Percentiles rank a stretch among this genome's conserved stretches.
Conservation (phyloP, 2,329 filamentous ascomycete species). For the Ophidiomyces ophidiicola region DNA sequence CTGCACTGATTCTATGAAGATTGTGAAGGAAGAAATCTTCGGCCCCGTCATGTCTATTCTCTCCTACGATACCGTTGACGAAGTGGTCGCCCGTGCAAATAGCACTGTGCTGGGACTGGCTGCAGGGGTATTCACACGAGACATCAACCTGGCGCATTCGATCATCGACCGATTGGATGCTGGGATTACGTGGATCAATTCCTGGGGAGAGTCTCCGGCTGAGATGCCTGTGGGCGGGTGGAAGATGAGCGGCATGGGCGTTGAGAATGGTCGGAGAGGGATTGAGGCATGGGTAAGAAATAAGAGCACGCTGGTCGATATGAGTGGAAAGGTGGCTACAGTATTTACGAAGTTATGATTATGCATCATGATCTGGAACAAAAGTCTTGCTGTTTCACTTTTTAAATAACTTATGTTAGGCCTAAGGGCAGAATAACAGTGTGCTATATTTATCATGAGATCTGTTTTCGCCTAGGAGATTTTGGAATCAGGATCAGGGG, state of each 20-base stretch:
- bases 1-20: slow-evolving; percentile 70
- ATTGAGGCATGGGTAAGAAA: slow-evolving; percentile 73
- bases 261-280: slow-evolving; percentile 72
- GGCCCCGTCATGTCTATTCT: slow-evolving; percentile 77
- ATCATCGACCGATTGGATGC: slow-evolving; percentile 61
- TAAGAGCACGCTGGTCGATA: slow-evolving; percentile 79
- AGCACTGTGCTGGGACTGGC: slow-evolving; percentile 65
- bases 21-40: slow-evolving; percentile 75
- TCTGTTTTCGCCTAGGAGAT: too few species aligned
- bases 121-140: slow-evolving; percentile 68
- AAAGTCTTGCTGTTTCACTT: too few species aligned
- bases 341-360: slow-evolving; percentile 63
- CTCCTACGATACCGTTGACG: slow-evolving; percentile 56
- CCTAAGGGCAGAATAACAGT: too few species aligned
- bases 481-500: too few species aligned
- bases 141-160: slow-evolving; percentile 61
- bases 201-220: slow-evolving; percentile 82
- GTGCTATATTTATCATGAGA: too few species aligned
- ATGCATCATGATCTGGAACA: too few species aligned
- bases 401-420: too few species aligned
- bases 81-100: slow-evolving; percentile 62
- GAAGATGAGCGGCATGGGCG: slow-evolving; percentile 79
- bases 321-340: slow-evolving; percentile 56
- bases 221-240: slow-evolving; percentile 89
- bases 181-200: slow-evolving; percentile 86